A percentile compares a stretch with the other conserved stretches of the same genome.
These are phyloP conservation scores for Talaromyces adpressus DNA, from an alignment of 495 filamentous ascomycete species.

Conservation along the genomic window DNA sequence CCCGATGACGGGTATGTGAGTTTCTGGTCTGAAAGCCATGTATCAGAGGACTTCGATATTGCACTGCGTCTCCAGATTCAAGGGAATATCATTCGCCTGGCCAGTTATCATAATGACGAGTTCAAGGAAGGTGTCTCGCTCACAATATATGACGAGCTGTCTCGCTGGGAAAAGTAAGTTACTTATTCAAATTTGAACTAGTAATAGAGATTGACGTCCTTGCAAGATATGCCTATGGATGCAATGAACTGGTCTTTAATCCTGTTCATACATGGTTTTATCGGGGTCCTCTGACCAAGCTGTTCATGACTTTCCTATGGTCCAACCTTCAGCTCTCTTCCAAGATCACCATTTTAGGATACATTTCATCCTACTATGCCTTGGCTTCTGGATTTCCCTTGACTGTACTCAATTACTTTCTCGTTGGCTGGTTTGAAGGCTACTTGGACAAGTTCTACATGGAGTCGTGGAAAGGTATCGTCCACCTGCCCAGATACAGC, in stretches of 20 bases:
- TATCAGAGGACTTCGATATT: constrained; percentile 39
- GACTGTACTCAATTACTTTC: constrained; percentile 26
- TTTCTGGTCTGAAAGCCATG: constrained; percentile 34
- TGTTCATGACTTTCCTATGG: constrained; percentile 65
- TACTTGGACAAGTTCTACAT: constrained; percentile 71
- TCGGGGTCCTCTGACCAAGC: constrained; percentile 59
- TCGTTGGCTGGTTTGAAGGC: constrained; percentile 59
- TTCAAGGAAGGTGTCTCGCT: constrained; percentile 40
- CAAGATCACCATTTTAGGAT: constrained; percentile 74
- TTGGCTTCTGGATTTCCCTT: constrained; percentile 29
- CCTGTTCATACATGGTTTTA: constrained; percentile 60
- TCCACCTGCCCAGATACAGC: background rate
- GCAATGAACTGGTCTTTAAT: constrained; percentile 43
- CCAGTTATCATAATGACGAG: constrained; percentile 28
- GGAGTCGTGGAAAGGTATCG: constrained; percentile 57
- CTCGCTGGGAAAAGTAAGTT: constrained; percentile 37
- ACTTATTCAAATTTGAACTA: constrained; percentile 13
- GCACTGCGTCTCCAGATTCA: constrained; percentile 28
- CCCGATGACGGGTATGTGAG: constrained; percentile 24
- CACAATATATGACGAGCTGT: constrained; percentile 37
- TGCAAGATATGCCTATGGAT: constrained; percentile 23
- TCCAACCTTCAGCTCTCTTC: constrained; percentile 69
- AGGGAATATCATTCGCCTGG: constrained; percentile 32
- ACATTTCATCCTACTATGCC: constrained; percentile 63
- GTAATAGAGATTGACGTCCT: background rate